A percentile compares a stretch with the other conserved stretches of the same genome.
Conservation (phyloP, 2,329 filamentous ascomycete species). For the Cadophora sp. region DNA sequence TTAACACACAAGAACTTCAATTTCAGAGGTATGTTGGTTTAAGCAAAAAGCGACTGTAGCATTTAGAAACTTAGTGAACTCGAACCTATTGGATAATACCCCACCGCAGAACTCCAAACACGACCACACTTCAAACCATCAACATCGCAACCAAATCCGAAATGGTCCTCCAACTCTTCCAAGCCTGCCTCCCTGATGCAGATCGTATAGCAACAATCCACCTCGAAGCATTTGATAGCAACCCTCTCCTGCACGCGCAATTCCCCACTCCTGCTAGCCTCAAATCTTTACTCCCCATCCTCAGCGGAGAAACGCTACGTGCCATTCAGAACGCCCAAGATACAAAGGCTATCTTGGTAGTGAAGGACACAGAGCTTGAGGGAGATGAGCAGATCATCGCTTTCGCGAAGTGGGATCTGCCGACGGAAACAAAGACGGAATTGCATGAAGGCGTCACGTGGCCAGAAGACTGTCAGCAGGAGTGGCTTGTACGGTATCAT, state of each 20-base stretch:
- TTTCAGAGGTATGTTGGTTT: neutral
- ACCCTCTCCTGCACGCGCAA: conserved; percentile 37
- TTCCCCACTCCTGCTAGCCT: conserved; percentile 38
- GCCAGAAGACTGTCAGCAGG: conserved; percentile 30
- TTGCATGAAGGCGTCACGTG: conserved; percentile 25
- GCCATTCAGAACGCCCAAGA: conserved; percentile 24
- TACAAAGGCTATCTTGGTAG: conserved; percentile 35
- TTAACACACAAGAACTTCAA: neutral
- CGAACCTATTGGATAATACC: neutral
- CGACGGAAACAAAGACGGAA: conserved; percentile 10
- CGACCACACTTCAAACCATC: neutral
- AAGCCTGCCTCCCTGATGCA: conserved; percentile 34
- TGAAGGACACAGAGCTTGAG: conserved; percentile 31
- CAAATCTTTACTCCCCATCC: conserved; percentile 26
- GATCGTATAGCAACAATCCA: conserved; percentile 39
- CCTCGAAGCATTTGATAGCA: conserved; percentile 41
- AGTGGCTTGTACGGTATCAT: conserved; percentile 35
- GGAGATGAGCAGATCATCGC: conserved; percentile 32
- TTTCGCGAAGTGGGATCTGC: conserved; percentile 43
- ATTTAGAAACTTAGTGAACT: neutral
- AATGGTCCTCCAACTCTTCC: conserved; percentile 35
- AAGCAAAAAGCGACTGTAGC: neutral
- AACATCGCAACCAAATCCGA: neutral
- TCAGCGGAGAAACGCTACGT: conserved; percentile 32
- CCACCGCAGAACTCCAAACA: conserved; percentile 1